Evolutionary conservation across 1,284 basidiomycete species (phyloP).

Genomic region (Ustilago cynodontis): DNA sequence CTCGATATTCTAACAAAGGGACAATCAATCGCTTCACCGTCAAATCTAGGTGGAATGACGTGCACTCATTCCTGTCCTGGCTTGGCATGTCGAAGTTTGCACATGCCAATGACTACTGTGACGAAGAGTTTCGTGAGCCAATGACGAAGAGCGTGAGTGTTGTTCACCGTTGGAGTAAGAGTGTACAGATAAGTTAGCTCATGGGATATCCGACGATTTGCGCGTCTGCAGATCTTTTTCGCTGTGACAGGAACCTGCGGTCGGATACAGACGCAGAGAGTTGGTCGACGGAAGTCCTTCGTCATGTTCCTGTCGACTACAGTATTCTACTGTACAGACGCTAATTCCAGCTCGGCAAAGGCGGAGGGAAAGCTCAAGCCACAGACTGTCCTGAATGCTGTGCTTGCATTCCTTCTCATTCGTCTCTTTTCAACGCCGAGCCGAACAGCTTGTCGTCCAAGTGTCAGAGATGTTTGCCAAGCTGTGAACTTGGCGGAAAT

Average conservation of each 20-base stretch:
- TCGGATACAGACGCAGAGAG: slow-evolving; percentile 4
- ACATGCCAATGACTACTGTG: no score
- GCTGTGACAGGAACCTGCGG: slow-evolving; percentile 1
- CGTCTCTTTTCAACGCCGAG: neutral
- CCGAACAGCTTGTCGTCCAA: neutral
- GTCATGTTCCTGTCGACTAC: neutral
- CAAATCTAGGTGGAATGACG: neutral
- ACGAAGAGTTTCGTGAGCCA: no score
- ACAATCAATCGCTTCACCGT: neutral
- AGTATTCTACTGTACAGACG: neutral
- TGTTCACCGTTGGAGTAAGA: slow-evolving; percentile 5
- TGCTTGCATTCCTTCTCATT: neutral
- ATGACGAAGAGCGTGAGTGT: no score
- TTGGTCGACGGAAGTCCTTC: slow-evolving; percentile 24
- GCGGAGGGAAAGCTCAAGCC: neutral
- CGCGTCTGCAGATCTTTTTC: neutral
- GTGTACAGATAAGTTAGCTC: neutral
- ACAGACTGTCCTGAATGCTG: neutral
- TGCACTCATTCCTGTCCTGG: no score
- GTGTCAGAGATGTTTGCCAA: neutral
- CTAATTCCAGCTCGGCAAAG: neutral
- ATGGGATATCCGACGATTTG: slow-evolving; percentile 14
- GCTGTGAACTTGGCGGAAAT: neutral
- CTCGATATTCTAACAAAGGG: neutral
- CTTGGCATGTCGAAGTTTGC: no score